phyloP scores from a whole-genome alignment of 495 filamentous ascomycete species.

The Penicillium ochrochloron region DNA sequence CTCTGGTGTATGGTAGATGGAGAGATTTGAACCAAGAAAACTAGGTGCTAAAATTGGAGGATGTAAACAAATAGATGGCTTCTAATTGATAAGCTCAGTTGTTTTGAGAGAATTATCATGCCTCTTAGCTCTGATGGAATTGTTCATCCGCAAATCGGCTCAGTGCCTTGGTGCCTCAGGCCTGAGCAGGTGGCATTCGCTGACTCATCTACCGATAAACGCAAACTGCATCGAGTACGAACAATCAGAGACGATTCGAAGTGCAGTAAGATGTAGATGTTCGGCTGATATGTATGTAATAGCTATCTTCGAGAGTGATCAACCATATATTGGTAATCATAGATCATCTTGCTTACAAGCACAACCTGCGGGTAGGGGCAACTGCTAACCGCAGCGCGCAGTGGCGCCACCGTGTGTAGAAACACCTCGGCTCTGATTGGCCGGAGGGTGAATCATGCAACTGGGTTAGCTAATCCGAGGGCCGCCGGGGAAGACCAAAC shows the following conservation, averaged over 20 bases:
- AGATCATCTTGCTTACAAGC: not conserved
- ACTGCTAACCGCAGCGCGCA: not conserved
- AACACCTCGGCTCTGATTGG: slow-evolving; percentile 53
- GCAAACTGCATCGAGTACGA: not conserved
- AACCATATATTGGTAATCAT: not conserved
- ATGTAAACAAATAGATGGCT: not conserved
- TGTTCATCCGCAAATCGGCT: slow-evolving; percentile 23
- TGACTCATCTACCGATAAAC: slow-evolving; percentile 30
- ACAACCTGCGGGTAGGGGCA: not conserved
- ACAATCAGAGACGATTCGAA: not conserved
- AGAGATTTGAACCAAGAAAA: not conserved
- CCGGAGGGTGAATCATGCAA: slow-evolving; percentile 28
- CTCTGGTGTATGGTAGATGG: not conserved
- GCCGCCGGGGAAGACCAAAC: slow-evolving; percentile 25
- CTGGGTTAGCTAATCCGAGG: slow-evolving; percentile 31
- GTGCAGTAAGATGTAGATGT: not conserved
- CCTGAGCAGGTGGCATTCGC: not conserved
- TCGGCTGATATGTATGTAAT: not conserved
- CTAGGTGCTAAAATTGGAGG: too few relatives aligned
- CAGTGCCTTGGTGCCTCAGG: not conserved
- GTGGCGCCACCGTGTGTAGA: slow-evolving; percentile 50
- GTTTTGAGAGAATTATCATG: not conserved
- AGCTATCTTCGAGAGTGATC: not conserved
- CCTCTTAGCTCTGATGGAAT: not conserved
- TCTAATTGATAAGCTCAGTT: not conserved